Base-by-base conservation (phyloP, 108 stramenopile species). In the Nitzschia sp. region DNA sequence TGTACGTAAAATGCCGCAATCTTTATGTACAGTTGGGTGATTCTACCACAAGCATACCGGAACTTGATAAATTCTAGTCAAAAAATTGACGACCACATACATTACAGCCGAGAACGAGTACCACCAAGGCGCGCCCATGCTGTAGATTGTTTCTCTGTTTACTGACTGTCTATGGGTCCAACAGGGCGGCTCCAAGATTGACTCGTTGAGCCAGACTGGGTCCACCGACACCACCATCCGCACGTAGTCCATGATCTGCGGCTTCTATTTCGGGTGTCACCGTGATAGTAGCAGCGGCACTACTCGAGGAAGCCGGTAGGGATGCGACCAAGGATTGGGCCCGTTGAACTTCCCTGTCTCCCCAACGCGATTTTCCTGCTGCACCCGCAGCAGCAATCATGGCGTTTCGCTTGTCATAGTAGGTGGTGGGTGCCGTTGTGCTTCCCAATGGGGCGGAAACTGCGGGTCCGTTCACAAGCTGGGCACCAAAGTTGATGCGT, bases 331-430 rank as follows among this genome's bases (percentile, higher is more conserved):
- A 28, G 28, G 38, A 33, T 28, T 66, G 29, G 22, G 66, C 73
- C 27, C 55, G 52, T 23, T 61, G 30, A 38, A 78, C 69, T 61
- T 88, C 87, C 70, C 75, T 72, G 3, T 45, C 58, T 56, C 87
- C 87, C 87, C 87, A 88, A 35, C 87, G 79, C 21, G 87, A 88
- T 41, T 88, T 82, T 34, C 86, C 86, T 25, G 81, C 83, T 5
- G 28, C 44, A 9, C 73, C 81, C 0, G 81, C 78, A 11, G 76
- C 79, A 44, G 63, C 69, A 33, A 86, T 55, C 32, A 58, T 72
- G 32, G 68, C 68, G 54, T 87, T 87, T 34, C 82, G 73, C 22
- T 48, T 38, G 41, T 79, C 69, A 33, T 23, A 61, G 21, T 19
- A 19, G 44, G 64, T 54, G 1, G 58, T 25, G 4, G 48, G 48